Conservation (phyloP, 345 rosid genomes). For the Eucalyptus microcorys region DNA sequence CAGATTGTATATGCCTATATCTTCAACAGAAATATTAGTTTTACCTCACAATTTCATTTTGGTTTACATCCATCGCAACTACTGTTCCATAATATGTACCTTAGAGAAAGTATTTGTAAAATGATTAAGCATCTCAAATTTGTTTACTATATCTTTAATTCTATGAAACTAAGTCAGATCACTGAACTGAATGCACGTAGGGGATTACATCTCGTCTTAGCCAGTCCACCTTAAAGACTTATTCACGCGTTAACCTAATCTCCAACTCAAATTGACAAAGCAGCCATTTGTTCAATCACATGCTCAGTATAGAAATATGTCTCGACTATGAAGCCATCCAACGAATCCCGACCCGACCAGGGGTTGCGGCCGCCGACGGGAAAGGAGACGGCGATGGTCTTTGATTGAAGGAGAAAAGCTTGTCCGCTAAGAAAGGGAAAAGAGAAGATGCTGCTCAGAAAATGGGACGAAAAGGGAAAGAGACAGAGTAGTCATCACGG, state of each 20-base stretch:
- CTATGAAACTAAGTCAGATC: background rate
- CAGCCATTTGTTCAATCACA: background rate
- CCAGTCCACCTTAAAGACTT: background rate
- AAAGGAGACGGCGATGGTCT: background rate
- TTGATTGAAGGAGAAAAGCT: background rate
- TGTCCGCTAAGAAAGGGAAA: background rate
- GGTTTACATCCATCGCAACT: background rate
- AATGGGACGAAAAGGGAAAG: background rate
- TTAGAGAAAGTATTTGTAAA: background rate
- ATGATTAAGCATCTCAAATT: background rate
- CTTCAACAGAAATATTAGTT: background rate
- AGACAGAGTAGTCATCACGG: background rate
- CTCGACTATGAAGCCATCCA: too few species aligned
- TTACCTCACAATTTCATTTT: background rate
- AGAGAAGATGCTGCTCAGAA: rapidly evolving
- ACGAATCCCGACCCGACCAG: background rate
- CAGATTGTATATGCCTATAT: background rate
- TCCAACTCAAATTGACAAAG: background rate
- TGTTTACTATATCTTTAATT: background rate
- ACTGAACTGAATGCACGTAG: background rate
- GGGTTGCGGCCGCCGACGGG: background rate
- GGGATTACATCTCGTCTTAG: background rate
- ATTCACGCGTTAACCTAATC: background rate
- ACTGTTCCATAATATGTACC: background rate
- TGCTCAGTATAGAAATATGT: background rate